Base-by-base conservation (phyloP, 1,284 basidiomycete genomes). In the Leccinum pachyderme region DNA sequence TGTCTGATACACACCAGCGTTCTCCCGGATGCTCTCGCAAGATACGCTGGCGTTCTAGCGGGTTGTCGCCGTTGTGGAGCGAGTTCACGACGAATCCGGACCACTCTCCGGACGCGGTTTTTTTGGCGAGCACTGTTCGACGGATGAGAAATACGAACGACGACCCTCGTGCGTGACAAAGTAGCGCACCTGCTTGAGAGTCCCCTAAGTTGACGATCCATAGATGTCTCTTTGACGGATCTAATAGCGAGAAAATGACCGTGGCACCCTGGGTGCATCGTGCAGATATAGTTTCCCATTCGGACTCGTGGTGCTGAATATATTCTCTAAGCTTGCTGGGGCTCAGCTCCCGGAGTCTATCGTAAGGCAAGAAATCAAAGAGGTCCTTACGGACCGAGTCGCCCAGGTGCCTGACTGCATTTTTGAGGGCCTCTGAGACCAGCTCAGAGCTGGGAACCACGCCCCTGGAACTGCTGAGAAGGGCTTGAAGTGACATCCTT, bases 181-280 rank as follows among this genome's bases (percentile, higher is more conserved):
- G 47, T 33, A 49, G 29, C 72, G 47, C 61, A 84, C 85, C 81
- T 69, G 85, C 84, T 63, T 79, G 77, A 61, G 82, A 83, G 66
- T 87, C 81, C 13, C 85, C 85, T 32, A 88, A 71, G 67, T 83
- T 86, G n/a, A 79, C 81, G 37, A 86, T 72, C 85, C 85, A 87
- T 11, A 88, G 59, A 59, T 83, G 77, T 49, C 70, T 73, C 49
- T 69, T 75, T 9, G 63, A 58, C 5, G 83, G 80, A 67, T 87
- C 82, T 35, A 78, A 68, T 35, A 87, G 66, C 22, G 82, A 75
- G 41, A 86, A 64, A 32, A 88, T 71, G 24, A 80, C 80, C 1
- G 86, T 87, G n/a, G 78, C 75, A 28, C 86, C 86, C 43, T 83
- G 77, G 58, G 85, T 79, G 64, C 81, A 82, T 29, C 78, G 75